phyloP scores from a whole-genome alignment of 2,329 filamentous ascomycete species.

The Microcyclosporella mali region DNA sequence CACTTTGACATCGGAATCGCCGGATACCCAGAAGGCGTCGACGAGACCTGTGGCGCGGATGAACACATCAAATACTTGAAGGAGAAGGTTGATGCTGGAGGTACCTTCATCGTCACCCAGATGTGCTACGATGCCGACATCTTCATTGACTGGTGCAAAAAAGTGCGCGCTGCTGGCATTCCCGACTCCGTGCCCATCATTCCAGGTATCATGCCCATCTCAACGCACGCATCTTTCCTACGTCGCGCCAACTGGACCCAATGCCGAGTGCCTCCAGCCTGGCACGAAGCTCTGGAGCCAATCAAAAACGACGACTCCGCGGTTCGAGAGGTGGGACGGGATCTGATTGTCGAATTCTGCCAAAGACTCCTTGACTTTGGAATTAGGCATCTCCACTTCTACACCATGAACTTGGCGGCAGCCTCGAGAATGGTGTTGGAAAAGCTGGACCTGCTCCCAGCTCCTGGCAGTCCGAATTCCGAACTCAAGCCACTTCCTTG shows the following conservation, averaged over 20 bases:
- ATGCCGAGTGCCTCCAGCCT: slow-evolving; percentile 71
- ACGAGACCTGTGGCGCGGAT: slow-evolving; percentile 85
- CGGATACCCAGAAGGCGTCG: slow-evolving; percentile 90
- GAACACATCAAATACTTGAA: slow-evolving; percentile 84
- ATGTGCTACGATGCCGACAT: slow-evolving; percentile 99
- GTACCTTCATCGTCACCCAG: slow-evolving; percentile 91
- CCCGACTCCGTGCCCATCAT: slow-evolving; percentile 64
- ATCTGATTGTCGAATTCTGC: slow-evolving; percentile 83
- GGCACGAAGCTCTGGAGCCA: slow-evolving; percentile 76
- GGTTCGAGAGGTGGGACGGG: slow-evolving; percentile 83
- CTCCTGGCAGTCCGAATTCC: slow-evolving; percentile 52
- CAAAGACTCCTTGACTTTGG: slow-evolving; percentile 75
- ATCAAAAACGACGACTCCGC: slow-evolving; percentile 95
- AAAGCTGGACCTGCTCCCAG: slow-evolving; percentile 76
- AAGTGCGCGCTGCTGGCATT: slow-evolving; percentile 79
- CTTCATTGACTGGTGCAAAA: slow-evolving; percentile 84
- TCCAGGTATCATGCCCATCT: slow-evolving; percentile 87
- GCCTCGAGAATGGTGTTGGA: slow-evolving; percentile 91
- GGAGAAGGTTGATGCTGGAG: slow-evolving; percentile 92
- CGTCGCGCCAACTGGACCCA: slow-evolving; percentile 87
- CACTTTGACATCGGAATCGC: slow-evolving; percentile 98
- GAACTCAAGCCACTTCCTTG: slow-evolving; percentile 75
- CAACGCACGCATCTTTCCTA: slow-evolving; percentile 88
- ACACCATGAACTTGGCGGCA: slow-evolving; percentile 98
- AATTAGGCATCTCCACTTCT: slow-evolving; percentile 86